Evolutionary conservation across 78 protist species (phyloP).

Genomic region (Dictyostelium capitatum): DNA sequence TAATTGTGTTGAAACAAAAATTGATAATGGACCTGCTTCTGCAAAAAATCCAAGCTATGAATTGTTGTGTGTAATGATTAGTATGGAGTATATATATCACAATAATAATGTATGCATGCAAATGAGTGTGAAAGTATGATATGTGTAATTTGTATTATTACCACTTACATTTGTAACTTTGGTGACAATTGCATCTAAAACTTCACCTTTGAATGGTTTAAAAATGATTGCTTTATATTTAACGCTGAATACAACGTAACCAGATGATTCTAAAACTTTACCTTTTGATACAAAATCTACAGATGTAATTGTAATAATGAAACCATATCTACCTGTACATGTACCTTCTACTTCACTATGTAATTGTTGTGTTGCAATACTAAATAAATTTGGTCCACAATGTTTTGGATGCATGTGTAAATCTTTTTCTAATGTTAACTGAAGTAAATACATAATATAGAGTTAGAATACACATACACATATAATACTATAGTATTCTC

Average conservation of each 20-base stretch:
- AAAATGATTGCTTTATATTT: conserved; percentile 88
- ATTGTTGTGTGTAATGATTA: neutral
- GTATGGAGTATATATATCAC: neutral
- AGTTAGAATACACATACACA: too few relatives aligned
- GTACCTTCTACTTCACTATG: conserved; percentile 87
- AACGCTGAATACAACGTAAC: conserved; percentile 80
- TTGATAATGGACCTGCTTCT: conserved; percentile 79
- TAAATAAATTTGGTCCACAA: conserved; percentile 86
- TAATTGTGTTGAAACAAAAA: conserved; percentile 74
- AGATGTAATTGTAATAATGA: conserved; percentile 85
- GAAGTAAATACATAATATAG: neutral
- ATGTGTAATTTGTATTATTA: too few relatives aligned
- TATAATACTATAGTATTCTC: too few relatives aligned
- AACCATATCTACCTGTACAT: conserved; percentile 90
- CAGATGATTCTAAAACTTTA: conserved; percentile 84
- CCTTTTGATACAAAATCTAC: conserved; percentile 75
- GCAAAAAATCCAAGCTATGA: conserved; percentile 81
- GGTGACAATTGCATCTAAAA: conserved; percentile 89
- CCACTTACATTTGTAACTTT: conserved; percentile 80
- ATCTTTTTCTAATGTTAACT: conserved; percentile 82
- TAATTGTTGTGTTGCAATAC: conserved; percentile 65
- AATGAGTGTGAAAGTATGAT: too few relatives aligned
- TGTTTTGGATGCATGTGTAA: conserved; percentile 84
- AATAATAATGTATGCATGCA: too few relatives aligned
- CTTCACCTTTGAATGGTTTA: conserved; percentile 91